Evolutionary conservation across 2,329 filamentous ascomycete genomes (phyloP).

Genomic region (Colletotrichum shisoi): DNA sequence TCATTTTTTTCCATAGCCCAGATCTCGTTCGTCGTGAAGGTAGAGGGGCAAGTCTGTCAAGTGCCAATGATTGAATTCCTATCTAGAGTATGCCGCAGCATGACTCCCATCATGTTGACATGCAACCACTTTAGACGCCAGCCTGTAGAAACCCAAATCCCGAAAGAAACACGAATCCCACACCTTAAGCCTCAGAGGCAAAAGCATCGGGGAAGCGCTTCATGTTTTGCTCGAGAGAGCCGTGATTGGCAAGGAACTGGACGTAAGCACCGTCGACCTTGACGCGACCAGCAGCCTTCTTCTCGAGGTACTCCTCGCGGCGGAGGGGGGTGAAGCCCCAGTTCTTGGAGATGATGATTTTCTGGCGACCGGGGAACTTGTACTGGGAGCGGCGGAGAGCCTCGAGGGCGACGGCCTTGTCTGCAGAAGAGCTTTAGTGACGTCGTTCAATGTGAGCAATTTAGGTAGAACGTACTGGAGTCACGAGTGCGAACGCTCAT

Average conservation of each 20-base stretch:
- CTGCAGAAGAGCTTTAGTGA: constrained; percentile 53
- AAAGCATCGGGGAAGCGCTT: constrained; percentile 95
- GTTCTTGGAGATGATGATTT: constrained; percentile 99
- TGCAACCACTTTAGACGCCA: constrained; percentile 56
- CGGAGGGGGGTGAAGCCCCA: constrained; percentile 99
- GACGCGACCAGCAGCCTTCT: constrained; percentile 91
- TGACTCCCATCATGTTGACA: constrained; percentile 47
- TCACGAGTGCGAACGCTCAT: constrained; percentile 97
- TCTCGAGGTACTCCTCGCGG: constrained; percentile 95
- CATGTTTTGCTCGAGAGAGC: constrained; percentile 84
- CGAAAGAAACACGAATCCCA: constrained; percentile 43
- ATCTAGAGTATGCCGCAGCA: constrained; percentile 40
- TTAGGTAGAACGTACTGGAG: constrained; percentile 67
- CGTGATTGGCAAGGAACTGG: constrained; percentile 97
- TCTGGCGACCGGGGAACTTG: constrained; percentile 99
- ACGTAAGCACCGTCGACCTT: constrained; percentile 99
- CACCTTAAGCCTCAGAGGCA: constrained; percentile 61
- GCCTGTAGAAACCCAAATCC: constrained; percentile 51
- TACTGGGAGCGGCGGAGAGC: constrained; percentile 99
- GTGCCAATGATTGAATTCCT: constrained; percentile 41
- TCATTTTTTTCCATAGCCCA: not conserved
- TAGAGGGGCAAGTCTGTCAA: constrained; percentile 27
- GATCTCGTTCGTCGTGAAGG: constrained; percentile 16
- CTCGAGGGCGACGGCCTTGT: constrained; percentile 94
- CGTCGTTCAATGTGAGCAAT: not conserved